These are phyloP conservation scores for Thyridium curvatum DNA, from an alignment of 2,329 filamentous ascomycete genomes.

Conservation along the genomic window DNA sequence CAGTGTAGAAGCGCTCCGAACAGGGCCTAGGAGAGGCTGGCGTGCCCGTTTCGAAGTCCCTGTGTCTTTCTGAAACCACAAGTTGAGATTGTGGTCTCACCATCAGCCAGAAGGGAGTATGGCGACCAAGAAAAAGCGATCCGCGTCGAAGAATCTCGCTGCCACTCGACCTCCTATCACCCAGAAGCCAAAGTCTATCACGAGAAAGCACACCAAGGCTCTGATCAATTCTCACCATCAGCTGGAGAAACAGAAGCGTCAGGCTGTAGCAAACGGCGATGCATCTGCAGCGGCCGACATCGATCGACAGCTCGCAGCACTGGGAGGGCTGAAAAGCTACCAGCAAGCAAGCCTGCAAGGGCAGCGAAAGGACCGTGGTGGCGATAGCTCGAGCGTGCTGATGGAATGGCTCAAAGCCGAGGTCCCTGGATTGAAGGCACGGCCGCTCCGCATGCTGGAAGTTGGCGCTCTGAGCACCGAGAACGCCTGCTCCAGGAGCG, in stretches of 20 bases:
- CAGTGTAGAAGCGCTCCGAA: not conserved
- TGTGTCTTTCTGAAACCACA: not conserved
- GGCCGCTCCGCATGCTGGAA: constrained; percentile 65
- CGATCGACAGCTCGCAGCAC: constrained; percentile 44
- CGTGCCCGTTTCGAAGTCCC: not conserved
- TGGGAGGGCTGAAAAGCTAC: constrained; percentile 58
- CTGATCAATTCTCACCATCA: constrained; percentile 63
- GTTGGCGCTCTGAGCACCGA: constrained; percentile 79
- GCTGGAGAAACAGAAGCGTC: constrained; percentile 54
- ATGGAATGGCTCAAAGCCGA: constrained; percentile 53
- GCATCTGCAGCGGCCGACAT: constrained; percentile 36
- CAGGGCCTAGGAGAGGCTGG: not conserved
- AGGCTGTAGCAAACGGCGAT: constrained; percentile 50
- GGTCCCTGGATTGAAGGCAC: constrained; percentile 12
- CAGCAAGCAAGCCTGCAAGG: constrained; percentile 65
- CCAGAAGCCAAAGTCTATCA: constrained; percentile 49
- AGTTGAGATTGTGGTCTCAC: not conserved
- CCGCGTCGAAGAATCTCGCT: constrained; percentile 34
- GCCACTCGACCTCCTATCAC: constrained; percentile 51
- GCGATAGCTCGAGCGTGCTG: constrained; percentile 59
- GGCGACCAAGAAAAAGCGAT: constrained; percentile 38
- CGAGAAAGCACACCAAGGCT: constrained; percentile 56
- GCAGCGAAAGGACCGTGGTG: constrained; percentile 58
- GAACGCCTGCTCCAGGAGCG: constrained; percentile 76
- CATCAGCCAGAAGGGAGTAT: constrained; percentile 20